Evolutionary conservation across 345 rosid genomes (phyloP), one percentile per base, ranked within the genome.

Genomic region (Camelina hispida): DNA sequence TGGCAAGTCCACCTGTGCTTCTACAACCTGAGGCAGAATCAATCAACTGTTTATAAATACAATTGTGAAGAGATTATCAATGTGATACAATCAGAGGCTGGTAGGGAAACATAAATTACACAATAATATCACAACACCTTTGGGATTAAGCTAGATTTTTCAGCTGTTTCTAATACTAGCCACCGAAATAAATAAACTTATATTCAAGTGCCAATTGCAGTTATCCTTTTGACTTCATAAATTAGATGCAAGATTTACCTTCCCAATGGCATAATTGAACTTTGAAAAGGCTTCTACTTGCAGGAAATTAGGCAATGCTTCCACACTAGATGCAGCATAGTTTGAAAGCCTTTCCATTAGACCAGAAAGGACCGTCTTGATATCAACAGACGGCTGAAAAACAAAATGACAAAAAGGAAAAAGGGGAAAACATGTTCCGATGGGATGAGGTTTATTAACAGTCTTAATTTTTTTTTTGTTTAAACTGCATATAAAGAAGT

Each of bases 221-320:
- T 55, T 54, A 55, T 52, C 71, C 56, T 53, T 62, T 44, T 37
- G 25, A 34, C 63, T 43, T 52, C 23, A 66, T 40, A 65, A 59
- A 25, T 59, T 3, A 53, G 66, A 67, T 58, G 57, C 64, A 51
- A 40, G 57, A 60, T 43, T 81, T 85, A 92, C 97, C 96, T 90
- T 95, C 73, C 99, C 99, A 65, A 95, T 95, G 47, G 99, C 97
- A 83, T 83, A 79, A 82, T 90, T 90, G 68, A 95, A 87, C 83
- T 90, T 95, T 16, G 97, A 83, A 85, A 95, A 95, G 60, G 99
- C 99, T 79, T 90, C 99, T 56, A 95, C 97, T 87, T 95, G 97
- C 86, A 90, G 80, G 83, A 95, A 95, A 81, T 92, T 92, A 56
- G 99, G 99, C 75, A 95, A 82, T 64, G 84, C 97, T 78, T 95